Evolutionary conservation across 2,329 filamentous ascomycete genomes (phyloP).

Genomic region (Diaporthe destruens): DNA sequence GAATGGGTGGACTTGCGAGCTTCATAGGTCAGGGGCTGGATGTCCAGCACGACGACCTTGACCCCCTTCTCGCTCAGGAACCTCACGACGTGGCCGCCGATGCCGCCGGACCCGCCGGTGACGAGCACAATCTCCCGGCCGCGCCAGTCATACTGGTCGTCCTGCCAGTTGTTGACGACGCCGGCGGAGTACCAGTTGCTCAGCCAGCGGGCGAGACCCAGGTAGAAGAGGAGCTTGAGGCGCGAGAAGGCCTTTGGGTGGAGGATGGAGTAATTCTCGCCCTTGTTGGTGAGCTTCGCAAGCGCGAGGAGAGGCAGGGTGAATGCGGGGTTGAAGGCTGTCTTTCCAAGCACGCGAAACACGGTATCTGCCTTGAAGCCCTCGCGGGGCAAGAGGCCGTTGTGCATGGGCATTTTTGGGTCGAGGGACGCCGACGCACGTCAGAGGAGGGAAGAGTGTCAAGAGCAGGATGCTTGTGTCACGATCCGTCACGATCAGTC

Average conservation of each 20-base stretch:
- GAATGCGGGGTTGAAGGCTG: slow-evolving; percentile 73
- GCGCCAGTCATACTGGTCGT: slow-evolving; percentile 73
- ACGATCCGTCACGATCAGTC: neutral
- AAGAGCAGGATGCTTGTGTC: neutral
- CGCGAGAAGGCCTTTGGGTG: slow-evolving; percentile 64
- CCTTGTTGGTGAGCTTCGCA: slow-evolving; percentile 72
- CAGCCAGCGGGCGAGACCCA: slow-evolving; percentile 63
- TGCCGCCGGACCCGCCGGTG: slow-evolving; percentile 81
- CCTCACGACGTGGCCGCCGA: slow-evolving; percentile 75
- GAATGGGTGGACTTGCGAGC: slow-evolving; percentile 53
- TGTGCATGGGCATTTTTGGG: slow-evolving; percentile 61
- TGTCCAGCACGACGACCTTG: slow-evolving; percentile 79
- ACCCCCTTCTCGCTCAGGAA: slow-evolving; percentile 74
- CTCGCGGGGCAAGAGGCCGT: slow-evolving; percentile 67
- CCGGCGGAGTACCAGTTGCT: slow-evolving; percentile 65
- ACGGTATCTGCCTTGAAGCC: slow-evolving; percentile 73
- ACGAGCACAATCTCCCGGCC: slow-evolving; percentile 77
- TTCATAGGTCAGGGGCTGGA: slow-evolving; percentile 70
- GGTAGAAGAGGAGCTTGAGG: slow-evolving; percentile 65
- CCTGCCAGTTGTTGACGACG: slow-evolving; percentile 62
- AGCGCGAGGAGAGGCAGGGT: slow-evolving; percentile 74
- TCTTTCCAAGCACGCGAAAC: slow-evolving; percentile 68
- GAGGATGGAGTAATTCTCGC: slow-evolving; percentile 65
- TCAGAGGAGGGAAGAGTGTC: neutral
- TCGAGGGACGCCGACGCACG: neutral